Conservation (phyloP, 1,139 yeast species). For the Sugiyamaella grinbergsii region DNA sequence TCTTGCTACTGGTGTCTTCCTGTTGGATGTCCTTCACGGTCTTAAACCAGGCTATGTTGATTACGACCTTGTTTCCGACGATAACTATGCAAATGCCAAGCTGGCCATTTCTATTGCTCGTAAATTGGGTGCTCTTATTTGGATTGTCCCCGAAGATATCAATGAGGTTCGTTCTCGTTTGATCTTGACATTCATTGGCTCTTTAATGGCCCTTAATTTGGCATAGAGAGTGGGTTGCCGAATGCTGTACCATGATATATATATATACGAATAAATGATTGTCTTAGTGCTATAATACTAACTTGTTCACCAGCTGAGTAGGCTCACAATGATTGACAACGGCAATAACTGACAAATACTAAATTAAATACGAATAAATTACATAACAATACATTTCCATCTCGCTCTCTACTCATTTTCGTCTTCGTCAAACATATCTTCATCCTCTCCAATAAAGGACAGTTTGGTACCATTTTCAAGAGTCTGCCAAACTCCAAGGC, state of each 20-base stretch:
- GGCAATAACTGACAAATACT: background rate
- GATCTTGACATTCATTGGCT: constrained; percentile 91
- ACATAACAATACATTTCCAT: constrained; percentile 2
- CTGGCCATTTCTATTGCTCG: constrained; percentile 98
- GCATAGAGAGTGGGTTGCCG: constrained; percentile 1
- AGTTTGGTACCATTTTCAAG: constrained; percentile 50
- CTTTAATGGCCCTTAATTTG: constrained; percentile 69
- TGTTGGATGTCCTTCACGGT: constrained; percentile 89
- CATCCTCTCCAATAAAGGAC: constrained; percentile 32
- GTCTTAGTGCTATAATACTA: background rate
- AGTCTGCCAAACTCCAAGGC: constrained; percentile 74
- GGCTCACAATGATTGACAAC: too few relatives aligned
- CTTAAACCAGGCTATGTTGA: constrained; percentile 97
- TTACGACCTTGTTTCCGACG: constrained; percentile 84
- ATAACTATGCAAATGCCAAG: constrained; percentile 93
- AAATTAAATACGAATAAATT: constrained; percentile 5
- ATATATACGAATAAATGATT: too few relatives aligned
- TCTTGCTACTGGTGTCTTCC: constrained; percentile 73
- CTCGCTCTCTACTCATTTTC: constrained; percentile 1
- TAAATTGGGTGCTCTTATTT: constrained; percentile 94
- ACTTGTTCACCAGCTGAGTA: background rate
- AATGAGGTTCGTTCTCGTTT: constrained; percentile 93
- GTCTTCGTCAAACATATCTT: constrained; percentile 18
- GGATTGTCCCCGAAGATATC: constrained; percentile 99
- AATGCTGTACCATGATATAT: constrained; percentile 13